Conservation (phyloP, 257 asterid genomes). For the Scutellaria baicalensis region DNA sequence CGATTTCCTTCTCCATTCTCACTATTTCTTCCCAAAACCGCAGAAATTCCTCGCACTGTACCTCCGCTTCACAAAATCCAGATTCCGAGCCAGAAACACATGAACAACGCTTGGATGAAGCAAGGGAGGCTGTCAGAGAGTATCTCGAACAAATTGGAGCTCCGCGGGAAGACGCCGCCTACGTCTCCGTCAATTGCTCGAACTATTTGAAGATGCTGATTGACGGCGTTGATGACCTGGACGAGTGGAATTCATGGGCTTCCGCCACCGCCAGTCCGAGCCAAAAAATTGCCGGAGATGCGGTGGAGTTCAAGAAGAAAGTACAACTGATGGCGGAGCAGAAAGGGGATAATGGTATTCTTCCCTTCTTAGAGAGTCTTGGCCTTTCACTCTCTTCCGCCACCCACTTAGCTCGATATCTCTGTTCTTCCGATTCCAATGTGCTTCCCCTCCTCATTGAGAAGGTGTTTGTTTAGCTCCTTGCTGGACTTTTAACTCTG, state of each 20-base stretch:
- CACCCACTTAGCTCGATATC: constrained; percentile 60
- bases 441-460: constrained; percentile 53
- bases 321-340: constrained; percentile 57
- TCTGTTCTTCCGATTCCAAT: constrained; percentile 43
- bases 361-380: constrained; percentile 82
- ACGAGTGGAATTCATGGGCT: constrained; percentile 59
- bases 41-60: background rate
- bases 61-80: constrained; percentile 11
- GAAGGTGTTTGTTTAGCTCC: constrained; percentile 37
- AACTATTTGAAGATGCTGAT: constrained; percentile 53
- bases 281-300: constrained; percentile 6
- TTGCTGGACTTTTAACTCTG: background rate
- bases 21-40: constrained; percentile 12
- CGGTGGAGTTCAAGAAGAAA: constrained; percentile 41
- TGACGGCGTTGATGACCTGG: constrained; percentile 72
- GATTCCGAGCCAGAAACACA: constrained; percentile 13
- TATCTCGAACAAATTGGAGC: constrained; percentile 53
- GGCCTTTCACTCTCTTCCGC: constrained; percentile 80
- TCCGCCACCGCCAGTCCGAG: constrained; percentile 13
- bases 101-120: constrained; percentile 27
- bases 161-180: constrained; percentile 51
- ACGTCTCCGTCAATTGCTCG: constrained; percentile 52
- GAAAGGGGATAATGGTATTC: constrained; percentile 78
- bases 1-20: constrained; percentile 6
- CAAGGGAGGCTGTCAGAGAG: constrained; percentile 58